Evolutionary conservation across 225 moss, liverwort and hornwort species (phyloP).

Genomic region (Neckera pumila): DNA sequence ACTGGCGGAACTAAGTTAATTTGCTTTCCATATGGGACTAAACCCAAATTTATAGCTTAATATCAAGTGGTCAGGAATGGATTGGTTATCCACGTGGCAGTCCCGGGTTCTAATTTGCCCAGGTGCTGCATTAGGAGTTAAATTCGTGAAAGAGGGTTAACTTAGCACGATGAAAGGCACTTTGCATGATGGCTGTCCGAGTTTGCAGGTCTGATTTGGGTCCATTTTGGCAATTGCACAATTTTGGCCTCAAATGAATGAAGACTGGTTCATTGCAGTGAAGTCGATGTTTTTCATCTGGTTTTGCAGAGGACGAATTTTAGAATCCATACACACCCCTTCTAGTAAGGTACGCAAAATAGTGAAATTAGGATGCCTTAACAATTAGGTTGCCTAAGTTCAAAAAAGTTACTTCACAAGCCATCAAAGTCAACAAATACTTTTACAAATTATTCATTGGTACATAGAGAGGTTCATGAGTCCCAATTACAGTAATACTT

Average conservation of each 20-base stretch:
- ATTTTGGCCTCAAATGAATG: not conserved
- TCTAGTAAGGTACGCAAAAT: too few species aligned
- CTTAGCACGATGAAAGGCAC: not conserved
- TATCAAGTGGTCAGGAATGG: not conserved
- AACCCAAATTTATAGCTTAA: not conserved
- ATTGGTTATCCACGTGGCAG: not conserved
- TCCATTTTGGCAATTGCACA: not conserved
- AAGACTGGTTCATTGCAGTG: not conserved
- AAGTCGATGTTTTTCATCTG: not conserved
- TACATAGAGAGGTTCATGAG: too few species aligned
- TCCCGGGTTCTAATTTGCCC: not conserved
- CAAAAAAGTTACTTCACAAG: too few species aligned
- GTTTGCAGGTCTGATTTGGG: not conserved
- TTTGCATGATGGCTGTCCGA: not conserved
- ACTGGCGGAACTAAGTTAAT: not conserved
- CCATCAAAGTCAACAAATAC: too few species aligned
- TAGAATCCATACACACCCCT: not conserved
- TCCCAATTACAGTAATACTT: too few species aligned
- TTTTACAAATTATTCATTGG: too few species aligned
- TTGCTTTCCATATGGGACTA: not conserved
- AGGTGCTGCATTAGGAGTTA: not conserved
- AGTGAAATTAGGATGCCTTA: too few species aligned
- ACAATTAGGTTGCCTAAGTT: too few species aligned
- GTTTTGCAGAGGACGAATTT: not conserved
- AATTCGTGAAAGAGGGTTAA: not conserved